Evolutionary conservation across 1,284 basidiomycete genomes (phyloP), one percentile per base, ranked within the genome.

Genomic region (Fomitopsis pinicola): DNA sequence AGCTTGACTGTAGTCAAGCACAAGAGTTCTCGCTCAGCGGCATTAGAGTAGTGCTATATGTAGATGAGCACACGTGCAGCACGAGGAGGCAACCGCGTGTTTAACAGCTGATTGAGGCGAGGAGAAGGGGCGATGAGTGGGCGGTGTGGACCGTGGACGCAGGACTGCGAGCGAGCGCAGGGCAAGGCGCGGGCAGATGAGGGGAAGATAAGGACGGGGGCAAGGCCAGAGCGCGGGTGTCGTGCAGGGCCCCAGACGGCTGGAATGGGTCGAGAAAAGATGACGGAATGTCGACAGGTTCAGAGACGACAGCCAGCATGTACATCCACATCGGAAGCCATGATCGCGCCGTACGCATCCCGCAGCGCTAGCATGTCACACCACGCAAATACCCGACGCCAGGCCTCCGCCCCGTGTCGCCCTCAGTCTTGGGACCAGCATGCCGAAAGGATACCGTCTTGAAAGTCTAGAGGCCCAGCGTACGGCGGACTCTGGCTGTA

Each of bases 1-100:
- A 42, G 53, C 52, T 26, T 54, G 52, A 54, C 52, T n/a, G 52
- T 54, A 33, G 52, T 54, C 52, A 54, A 54, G 52, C 33, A n/a
- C 52, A 54, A 54, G 52, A 40, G 52, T n/a, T 54, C 28, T 30
- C n/a, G 48, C 48, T 22, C 28, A 30, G 48, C 48, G 48, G 52
- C 52, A 54, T 40, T 30, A 15, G 4, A 30, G 17, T 10, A 7
- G n/a, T n/a, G 22, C 4, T 56, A 56, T 56, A 56, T 45, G 55
- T 42, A 42, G 14, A 56, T 15, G 30, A 22, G 2, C 15, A 54
- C 52, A 40, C 52, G 52, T 54, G 52, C 35, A 33, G 17, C 48
- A 50, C 48, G 48, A 22, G 48, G 22, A 50, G 45, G 48, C 48
- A 33, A 38, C 19, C 52, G 52, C 52, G 52, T 54, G 52, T 54